These are phyloP conservation scores for Hemisphaericaspora xylanilytica DNA, from an alignment of 1,139 yeast species.

Conservation along the genomic window DNA sequence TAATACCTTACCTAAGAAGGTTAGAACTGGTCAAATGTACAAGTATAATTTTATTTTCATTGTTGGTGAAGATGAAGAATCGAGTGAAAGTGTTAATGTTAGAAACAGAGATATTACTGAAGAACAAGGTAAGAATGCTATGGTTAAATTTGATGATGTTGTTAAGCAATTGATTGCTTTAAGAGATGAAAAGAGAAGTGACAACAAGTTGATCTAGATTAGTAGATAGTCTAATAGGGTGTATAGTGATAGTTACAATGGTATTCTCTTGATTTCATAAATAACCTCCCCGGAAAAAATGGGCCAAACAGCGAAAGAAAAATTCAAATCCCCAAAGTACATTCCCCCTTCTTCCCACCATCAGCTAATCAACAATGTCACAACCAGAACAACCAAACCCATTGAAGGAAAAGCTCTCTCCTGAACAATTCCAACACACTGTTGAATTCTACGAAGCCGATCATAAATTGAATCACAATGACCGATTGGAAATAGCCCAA, in stretches of 20 bases:
- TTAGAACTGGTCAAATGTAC: conserved; percentile 89
- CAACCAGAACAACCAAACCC: conserved; percentile 2
- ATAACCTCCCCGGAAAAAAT: no score
- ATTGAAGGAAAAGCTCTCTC: conserved; percentile 11
- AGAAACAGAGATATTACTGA: conserved; percentile 85
- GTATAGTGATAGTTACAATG: no score
- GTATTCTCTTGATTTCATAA: no score
- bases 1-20: conserved; percentile 94
- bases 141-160: conserved; percentile 67
- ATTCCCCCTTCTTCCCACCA: no score
- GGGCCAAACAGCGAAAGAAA: no score
- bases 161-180: conserved; percentile 62
- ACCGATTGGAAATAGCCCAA: conserved; percentile 30
- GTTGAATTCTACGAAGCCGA: conserved; percentile 46
- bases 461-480: conserved; percentile 28
- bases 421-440: conserved; percentile 37
- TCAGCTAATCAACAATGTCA: neutral
- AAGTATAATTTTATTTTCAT: conserved; percentile 92
- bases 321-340: neutral
- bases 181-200: conserved; percentile 67
- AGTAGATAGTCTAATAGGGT: no score
- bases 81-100: conserved; percentile 74
- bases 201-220: conserved; percentile 47
- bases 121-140: conserved; percentile 88
- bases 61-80: conserved; percentile 93